Conservation (phyloP, 371 early-diverging fungal species). For the Mucor mucedo region DNA sequence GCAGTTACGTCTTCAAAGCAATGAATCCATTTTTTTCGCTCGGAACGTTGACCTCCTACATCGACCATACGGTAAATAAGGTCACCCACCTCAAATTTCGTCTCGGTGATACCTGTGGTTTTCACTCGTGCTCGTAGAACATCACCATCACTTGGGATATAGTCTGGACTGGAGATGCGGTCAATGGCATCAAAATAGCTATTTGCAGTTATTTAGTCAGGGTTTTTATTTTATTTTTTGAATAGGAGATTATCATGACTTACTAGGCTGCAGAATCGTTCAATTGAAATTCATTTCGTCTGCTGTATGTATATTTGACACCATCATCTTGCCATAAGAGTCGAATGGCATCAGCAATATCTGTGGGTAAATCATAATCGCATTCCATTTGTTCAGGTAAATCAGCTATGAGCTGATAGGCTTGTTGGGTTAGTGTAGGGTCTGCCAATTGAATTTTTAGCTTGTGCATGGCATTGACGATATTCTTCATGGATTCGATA, state of each 20-base stretch:
- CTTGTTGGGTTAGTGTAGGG: slow-evolving; percentile 29
- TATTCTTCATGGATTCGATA: slow-evolving; percentile 91
- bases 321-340: slow-evolving; percentile 84
- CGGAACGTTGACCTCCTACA: slow-evolving; percentile 89
- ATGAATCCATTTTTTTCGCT: slow-evolving; percentile 91
- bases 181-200: slow-evolving; percentile 84
- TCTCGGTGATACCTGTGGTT: slow-evolving; percentile 84
- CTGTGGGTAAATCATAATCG: slow-evolving; percentile 71
- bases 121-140: slow-evolving; percentile 75
- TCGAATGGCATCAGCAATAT: slow-evolving; percentile 75
- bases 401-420: slow-evolving; percentile 64
- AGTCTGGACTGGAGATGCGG: slow-evolving; percentile 69
- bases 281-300: slow-evolving; percentile 69
- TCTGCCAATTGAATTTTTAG: slow-evolving; percentile 68
- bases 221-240: not conserved
- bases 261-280: slow-evolving; percentile 78
- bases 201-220: not conserved
- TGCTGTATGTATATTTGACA: slow-evolving; percentile 54
- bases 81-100: slow-evolving; percentile 74
- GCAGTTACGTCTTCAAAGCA: slow-evolving; percentile 92
- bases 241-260: slow-evolving; percentile 16
- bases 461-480: slow-evolving; percentile 89
- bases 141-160: slow-evolving; percentile 81
- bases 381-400: slow-evolving; percentile 77
- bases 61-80: slow-evolving; percentile 84